Conservation (phyloP, 192 early-diverging fungal species). For the Pilaira anomala region DNA sequence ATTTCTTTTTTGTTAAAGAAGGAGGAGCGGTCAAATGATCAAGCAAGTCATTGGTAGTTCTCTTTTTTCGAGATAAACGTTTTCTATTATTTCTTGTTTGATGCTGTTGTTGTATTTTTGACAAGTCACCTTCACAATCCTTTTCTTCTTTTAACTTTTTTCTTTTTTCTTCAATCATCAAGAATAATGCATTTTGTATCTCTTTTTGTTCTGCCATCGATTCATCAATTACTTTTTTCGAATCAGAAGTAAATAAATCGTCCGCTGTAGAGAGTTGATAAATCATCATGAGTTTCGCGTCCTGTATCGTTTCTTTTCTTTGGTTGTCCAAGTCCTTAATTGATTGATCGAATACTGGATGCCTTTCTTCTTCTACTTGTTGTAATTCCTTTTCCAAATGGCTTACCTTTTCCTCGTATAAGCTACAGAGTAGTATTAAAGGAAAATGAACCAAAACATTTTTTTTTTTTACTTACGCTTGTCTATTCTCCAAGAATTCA, state of each 20-base stretch:
- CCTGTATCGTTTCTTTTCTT: constrained; percentile 4
- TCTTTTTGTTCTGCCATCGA: constrained; percentile 13
- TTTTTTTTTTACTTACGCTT: constrained; percentile 5
- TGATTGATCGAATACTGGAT: not conserved
- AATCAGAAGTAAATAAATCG: not conserved
- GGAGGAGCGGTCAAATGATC: no score
- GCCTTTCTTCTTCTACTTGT: not conserved
- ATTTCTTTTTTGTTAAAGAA: no score
- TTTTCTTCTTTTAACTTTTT: constrained; percentile 17
- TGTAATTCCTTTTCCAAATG: constrained; percentile 13
- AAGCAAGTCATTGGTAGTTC: not conserved
- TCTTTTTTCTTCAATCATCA: constrained; percentile 19
- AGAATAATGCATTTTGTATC: constrained; percentile 16
- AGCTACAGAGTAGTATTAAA: not conserved
- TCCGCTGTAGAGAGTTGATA: constrained; percentile 18
- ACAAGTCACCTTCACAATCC: constrained; percentile 3
- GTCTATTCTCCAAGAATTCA: constrained; percentile 15
- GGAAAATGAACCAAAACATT: no score
- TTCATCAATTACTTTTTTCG: not conserved
- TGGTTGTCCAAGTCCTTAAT: constrained; percentile 1
- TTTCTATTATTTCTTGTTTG: no score
- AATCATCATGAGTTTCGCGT: constrained; percentile 17
- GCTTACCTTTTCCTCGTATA: constrained; percentile 19
- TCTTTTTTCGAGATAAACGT: not conserved
- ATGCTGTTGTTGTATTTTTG: not conserved